Evolutionary conservation across 805 yeast species (phyloP).

Genomic region (Yarrowia osloensis): DNA sequence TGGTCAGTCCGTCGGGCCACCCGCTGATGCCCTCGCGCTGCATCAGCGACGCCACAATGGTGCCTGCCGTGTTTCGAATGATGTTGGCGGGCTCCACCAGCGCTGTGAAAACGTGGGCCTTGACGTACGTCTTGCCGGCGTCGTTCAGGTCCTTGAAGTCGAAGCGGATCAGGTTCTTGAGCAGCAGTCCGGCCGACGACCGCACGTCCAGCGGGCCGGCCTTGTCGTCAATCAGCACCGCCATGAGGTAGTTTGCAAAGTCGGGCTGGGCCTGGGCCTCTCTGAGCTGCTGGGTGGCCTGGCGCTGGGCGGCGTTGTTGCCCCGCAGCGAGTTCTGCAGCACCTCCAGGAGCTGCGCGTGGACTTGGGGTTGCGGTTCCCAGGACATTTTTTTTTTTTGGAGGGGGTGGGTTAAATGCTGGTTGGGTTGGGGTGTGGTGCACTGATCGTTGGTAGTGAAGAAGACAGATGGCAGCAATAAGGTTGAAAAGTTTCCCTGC

Average conservation of each 20-base stretch:
- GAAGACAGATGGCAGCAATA: conserved; percentile 30
- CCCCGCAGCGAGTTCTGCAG: conserved; percentile 73
- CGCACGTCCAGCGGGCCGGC: conserved; percentile 53
- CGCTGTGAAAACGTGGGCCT: conserved; percentile 49
- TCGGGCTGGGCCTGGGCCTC: conserved; percentile 73
- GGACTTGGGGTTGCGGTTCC: conserved; percentile 58
- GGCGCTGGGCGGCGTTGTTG: conserved; percentile 53
- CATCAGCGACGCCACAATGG: conserved; percentile 81
- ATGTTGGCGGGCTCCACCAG: conserved; percentile 56
- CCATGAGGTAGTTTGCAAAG: conserved; percentile 75
- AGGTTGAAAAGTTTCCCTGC: conserved; percentile 30
- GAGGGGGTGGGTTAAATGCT: neutral
- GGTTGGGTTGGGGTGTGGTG: neutral
- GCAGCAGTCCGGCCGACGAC: conserved; percentile 84
- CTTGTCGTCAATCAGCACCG: conserved; percentile 54
- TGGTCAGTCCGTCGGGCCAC: conserved; percentile 78
- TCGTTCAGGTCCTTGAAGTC: conserved; percentile 41
- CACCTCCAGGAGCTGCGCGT: conserved; percentile 65
- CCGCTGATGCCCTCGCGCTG: conserved; percentile 60
- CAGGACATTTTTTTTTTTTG: conserved; percentile 18
- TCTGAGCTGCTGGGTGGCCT: conserved; percentile 68
- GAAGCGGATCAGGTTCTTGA: conserved; percentile 70
- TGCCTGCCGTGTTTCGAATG: conserved; percentile 86
- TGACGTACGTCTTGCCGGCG: conserved; percentile 49
- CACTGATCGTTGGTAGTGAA: conserved; percentile 6